A percentile compares a stretch with the other conserved stretches of the same genome.
phyloP scores from a whole-genome alignment of 2,329 filamentous ascomycete genomes.

The Aspergillus sp. region DNA sequence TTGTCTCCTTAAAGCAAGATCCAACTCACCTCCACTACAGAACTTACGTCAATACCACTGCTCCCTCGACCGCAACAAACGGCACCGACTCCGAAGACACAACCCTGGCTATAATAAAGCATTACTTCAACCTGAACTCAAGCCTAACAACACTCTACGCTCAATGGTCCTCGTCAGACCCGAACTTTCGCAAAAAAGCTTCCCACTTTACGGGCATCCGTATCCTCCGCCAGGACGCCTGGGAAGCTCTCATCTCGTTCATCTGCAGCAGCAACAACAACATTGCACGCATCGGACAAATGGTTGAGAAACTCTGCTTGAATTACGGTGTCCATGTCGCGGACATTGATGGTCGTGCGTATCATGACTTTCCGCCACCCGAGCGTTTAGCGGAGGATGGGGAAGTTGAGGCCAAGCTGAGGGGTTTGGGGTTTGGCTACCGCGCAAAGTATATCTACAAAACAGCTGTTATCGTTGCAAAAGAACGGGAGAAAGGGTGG shows the following conservation, averaged over 20 bases:
- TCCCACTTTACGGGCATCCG: constrained; percentile 86
- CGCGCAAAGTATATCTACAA: constrained; percentile 87
- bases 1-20: constrained; percentile 84
- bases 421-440: constrained; percentile 89
- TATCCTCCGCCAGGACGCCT: constrained; percentile 90
- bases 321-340: constrained; percentile 80
- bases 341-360: constrained; percentile 66
- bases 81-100: constrained; percentile 51
- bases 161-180: constrained; percentile 81
- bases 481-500: constrained; percentile 70
- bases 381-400: constrained; percentile 66
- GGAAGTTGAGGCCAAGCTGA: constrained; percentile 75
- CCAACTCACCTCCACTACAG: constrained; percentile 75
- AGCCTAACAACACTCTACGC: constrained; percentile 75
- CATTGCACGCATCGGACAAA: constrained; percentile 89
- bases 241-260: constrained; percentile 91
- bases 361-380: constrained; percentile 85
- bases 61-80: constrained; percentile 7
- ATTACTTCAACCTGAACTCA: constrained; percentile 85
- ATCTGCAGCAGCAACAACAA: constrained; percentile 99
- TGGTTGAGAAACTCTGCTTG: constrained; percentile 89
- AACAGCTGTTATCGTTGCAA: constrained; percentile 73
- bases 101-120: constrained; percentile 69
- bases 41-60: constrained; percentile 55
- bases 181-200: constrained; percentile 86